Conservation (phyloP, 352 stramenopile genomes). For the Phytophthora agathidicida region DNA sequence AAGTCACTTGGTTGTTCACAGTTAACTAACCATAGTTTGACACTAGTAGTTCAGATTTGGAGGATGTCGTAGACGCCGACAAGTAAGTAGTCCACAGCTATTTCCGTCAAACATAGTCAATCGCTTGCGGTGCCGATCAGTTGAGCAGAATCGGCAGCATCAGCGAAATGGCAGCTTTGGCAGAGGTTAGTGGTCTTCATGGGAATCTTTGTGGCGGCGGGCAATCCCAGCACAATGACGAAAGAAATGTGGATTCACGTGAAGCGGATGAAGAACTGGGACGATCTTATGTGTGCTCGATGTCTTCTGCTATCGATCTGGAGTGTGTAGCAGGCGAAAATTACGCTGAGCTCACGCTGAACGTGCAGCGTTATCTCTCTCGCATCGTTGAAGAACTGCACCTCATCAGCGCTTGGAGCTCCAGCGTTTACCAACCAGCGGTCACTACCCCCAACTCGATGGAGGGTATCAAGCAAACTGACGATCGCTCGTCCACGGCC, state of each 20-base stretch:
- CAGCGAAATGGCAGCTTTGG: constrained; percentile 11
- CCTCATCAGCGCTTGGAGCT: constrained; percentile 50
- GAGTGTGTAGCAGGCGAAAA: constrained; percentile 16
- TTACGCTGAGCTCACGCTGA: constrained; percentile 31
- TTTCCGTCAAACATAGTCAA: constrained; percentile 7
- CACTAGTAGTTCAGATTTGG: too few relatives aligned
- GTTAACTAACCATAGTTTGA: too few relatives aligned
- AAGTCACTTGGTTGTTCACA: too few relatives aligned
- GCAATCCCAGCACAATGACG: neutral
- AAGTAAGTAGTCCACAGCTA: neutral
- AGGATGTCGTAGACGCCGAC: too few relatives aligned
- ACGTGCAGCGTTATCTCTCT: constrained; percentile 51
- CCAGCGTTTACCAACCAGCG: constrained; percentile 17
- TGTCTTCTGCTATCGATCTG: constrained; percentile 45
- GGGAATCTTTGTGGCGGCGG: neutral
- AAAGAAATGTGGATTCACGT: neutral
- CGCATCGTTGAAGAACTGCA: constrained; percentile 64
- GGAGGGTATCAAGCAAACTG: neutral
- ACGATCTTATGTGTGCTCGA: constrained; percentile 40
- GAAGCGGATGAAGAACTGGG: constrained; percentile 17
- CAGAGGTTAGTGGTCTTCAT: constrained; percentile 3
- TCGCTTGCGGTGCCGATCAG: neutral
- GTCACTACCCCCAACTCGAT: neutral
- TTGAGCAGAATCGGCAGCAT: neutral
- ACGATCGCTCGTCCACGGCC: constrained; percentile 11